A percentile compares a stretch with the other conserved stretches of the same genome.
Conservation (phyloP, 106 monocot genomes). For the Agapanthus africanus region DNA sequence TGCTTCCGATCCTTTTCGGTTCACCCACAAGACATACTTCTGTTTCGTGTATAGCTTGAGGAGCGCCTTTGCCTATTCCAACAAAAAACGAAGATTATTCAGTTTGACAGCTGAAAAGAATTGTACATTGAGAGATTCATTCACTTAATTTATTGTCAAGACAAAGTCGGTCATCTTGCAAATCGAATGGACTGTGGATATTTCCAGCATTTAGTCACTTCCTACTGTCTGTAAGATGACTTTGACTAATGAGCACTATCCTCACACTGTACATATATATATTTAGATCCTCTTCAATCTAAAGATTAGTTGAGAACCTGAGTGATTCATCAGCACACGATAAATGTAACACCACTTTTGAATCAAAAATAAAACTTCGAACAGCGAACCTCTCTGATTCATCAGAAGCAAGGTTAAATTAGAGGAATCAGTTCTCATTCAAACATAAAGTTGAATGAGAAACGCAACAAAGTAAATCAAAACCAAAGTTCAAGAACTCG, state of each 20-base stretch:
- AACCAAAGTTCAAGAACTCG: too few relatives aligned
- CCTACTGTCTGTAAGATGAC: too few relatives aligned
- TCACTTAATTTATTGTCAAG: neutral
- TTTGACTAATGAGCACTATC: neutral
- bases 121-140: neutral
- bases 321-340: too few relatives aligned
- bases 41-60: slow-evolving; percentile 35
- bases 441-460: too few relatives aligned
- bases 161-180: neutral
- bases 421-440: neutral
- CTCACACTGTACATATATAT: neutral
- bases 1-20: slow-evolving; percentile 12
- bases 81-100: neutral
- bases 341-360: too few relatives aligned
- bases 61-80: slow-evolving; percentile 33
- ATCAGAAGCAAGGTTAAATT: neutral
- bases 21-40: slow-evolving; percentile 35
- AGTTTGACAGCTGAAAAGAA: neutral
- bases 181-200: neutral
- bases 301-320: neutral
- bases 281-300: neutral
- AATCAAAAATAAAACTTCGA: too few relatives aligned
- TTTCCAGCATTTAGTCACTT: too few relatives aligned
- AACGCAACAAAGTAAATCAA: neutral
- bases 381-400: neutral